Evolutionary conservation across 345 rosid species (phyloP), one percentile per base, ranked within the genome.

Genomic region (Noccaea caerulescens): DNA sequence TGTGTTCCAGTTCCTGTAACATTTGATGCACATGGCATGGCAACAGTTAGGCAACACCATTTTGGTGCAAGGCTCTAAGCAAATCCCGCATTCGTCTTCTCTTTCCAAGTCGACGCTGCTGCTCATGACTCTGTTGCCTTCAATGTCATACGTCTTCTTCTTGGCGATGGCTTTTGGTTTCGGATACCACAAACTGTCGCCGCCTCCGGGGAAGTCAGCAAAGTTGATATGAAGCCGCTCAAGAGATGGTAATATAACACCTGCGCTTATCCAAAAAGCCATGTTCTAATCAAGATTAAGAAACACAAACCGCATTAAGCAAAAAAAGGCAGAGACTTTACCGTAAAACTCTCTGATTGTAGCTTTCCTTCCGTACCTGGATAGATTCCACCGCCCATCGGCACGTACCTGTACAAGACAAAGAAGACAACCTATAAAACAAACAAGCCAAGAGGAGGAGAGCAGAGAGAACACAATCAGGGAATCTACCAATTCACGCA

Each of bases 71-170:
- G 96, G 93, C 84, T 88, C 98, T 72, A 94, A 86, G 85, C 99
- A 94, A 62, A 94, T 94, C 60, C 97, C 99, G 20, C 99, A 94
- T 80, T 94, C 99, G 34, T 89, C 90, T 82, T 94, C 99, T 78
- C 97, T 87, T 58, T 91, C 95, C 38, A 79, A 69, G 76, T 91
- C 93, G 27, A 82, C 33, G 71, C 79, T 82, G 71, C 79, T 82
- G 49, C 73, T 46, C 16, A 18, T 27, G 55, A 80, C 54, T 79
- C 79, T 82, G 37, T 38, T 70, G 23, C 79, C 83, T 42, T 85
- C 87, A 42, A 71, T 58, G 50, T 83, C 82, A 38, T 77, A 65
- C 3, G 30, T 27, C 61, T 72, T 80, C 81, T 73, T 82, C 72
- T 83, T 82, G 14, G 73, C 69, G 37, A 76, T 58, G 37, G 68